Conservation (phyloP, 352 stramenopile species). For the Globisporangium irregulare region DNA sequence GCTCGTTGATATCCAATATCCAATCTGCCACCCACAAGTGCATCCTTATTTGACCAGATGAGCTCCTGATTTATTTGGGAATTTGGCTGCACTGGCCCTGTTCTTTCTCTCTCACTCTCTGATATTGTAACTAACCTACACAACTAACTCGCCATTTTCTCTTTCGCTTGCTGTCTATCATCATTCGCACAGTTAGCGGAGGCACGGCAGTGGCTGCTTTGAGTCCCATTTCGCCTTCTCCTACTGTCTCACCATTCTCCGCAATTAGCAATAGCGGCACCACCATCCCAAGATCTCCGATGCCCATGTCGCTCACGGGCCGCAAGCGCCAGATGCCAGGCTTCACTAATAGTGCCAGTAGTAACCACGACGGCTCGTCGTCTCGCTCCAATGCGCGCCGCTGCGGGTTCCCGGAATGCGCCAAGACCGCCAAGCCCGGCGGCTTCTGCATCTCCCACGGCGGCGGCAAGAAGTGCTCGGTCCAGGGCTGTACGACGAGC, state of each 20-base stretch:
- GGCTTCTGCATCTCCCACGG: constrained; percentile 85
- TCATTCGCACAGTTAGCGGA: neutral
- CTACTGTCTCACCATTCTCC: neutral
- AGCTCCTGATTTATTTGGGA: no score
- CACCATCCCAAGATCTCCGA: neutral
- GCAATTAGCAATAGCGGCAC: neutral
- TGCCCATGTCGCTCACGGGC: neutral
- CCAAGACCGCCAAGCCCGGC: constrained; percentile 43
- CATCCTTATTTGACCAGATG: no score
- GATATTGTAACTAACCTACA: neutral
- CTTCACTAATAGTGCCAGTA: neutral
- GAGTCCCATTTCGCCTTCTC: neutral
- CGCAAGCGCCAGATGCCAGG: constrained; percentile 2
- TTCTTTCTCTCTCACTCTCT: neutral
- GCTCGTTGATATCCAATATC: no score
- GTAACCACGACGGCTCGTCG: neutral
- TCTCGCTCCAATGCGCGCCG: constrained; percentile 10
- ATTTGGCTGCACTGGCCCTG: neutral
- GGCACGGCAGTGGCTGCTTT: neutral
- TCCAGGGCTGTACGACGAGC: constrained; percentile 34
- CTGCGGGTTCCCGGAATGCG: constrained; percentile 36
- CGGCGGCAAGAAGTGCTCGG: constrained; percentile 79
- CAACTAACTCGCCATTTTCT: neutral
- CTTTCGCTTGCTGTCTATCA: neutral
- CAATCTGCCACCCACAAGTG: no score